Evolutionary conservation across 2,329 filamentous ascomycete genomes (phyloP).

Genomic region (Diplodia seriata): DNA sequence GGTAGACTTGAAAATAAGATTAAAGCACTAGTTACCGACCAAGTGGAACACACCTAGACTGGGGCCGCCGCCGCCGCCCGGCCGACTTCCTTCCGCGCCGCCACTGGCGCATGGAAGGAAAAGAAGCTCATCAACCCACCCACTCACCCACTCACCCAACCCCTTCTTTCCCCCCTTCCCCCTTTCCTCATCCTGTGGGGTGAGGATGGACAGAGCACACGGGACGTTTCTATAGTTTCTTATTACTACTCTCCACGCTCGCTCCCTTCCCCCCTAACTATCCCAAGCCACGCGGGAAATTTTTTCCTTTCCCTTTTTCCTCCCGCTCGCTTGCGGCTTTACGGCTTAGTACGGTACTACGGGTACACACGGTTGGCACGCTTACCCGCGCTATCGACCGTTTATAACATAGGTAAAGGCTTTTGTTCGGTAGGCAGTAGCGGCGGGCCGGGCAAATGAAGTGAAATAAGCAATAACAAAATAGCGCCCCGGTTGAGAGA

Average conservation of each 20-base stretch:
- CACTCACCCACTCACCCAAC: not conserved
- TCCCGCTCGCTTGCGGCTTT: too few relatives aligned
- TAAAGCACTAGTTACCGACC: not conserved
- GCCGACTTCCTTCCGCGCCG: not conserved
- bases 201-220: not conserved
- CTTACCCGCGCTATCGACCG: too few relatives aligned
- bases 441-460: not conserved
- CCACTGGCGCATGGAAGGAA: not conserved
- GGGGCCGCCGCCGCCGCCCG: not conserved
- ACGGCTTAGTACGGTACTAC: too few relatives aligned
- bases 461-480: slow-evolving; percentile 4
- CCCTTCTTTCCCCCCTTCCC: not conserved
- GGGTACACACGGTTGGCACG: too few relatives aligned
- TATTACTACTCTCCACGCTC: too few relatives aligned
- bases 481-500: not conserved
- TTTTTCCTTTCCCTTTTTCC: too few relatives aligned
- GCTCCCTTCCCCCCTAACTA: too few relatives aligned
- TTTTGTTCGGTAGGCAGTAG: too few relatives aligned
- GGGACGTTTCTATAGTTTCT: not conserved
- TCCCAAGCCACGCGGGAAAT: too few relatives aligned
- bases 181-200: not conserved
- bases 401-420: too few relatives aligned
- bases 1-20: not conserved
- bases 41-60: not conserved
- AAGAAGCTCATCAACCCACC: not conserved